Conservation (phyloP, 257 asterid species). For the Thymus mandschuricus region DNA sequence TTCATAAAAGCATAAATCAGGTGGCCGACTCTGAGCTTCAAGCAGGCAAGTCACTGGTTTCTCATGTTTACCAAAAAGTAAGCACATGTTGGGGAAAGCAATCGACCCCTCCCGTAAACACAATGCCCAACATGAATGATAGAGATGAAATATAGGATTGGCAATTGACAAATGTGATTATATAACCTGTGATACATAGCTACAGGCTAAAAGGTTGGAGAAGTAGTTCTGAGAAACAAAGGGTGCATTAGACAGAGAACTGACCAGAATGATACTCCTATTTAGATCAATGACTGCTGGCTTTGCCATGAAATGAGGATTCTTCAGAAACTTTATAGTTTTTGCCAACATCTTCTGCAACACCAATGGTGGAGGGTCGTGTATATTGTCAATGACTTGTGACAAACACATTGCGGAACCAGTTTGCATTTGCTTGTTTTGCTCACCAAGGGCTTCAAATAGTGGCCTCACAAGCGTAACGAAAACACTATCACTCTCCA, state of each 20-base stretch:
- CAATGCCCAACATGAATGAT: background rate
- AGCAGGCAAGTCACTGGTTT: conserved; percentile 8
- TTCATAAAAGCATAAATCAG: conserved; percentile 27
- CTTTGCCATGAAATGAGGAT: conserved; percentile 94
- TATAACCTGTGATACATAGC: background rate
- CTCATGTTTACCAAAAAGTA: conserved; percentile 9
- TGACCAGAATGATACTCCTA: conserved; percentile 87
- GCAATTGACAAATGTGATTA: conserved; percentile 8
- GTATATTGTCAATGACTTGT: conserved; percentile 73
- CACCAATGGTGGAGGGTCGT: conserved; percentile 70
- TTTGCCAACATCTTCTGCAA: conserved; percentile 88
- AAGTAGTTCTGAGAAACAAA: conserved; percentile 2
- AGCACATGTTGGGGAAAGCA: conserved; percentile 15
- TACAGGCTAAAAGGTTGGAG: conserved; percentile 16
- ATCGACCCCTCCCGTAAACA: background rate
- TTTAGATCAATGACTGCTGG: conserved; percentile 92
- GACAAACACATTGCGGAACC: conserved; percentile 94
- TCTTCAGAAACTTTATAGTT: conserved; percentile 81
- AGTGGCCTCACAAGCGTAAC: conserved; percentile 85
- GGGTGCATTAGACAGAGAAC: conserved; percentile 20
- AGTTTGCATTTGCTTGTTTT: conserved; percentile 77
- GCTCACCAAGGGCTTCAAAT: conserved; percentile 94
- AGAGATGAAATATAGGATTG: conserved; percentile 15
- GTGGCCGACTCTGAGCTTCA: conserved; percentile 17
- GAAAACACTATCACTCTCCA: conserved; percentile 63